Conservation (phyloP, 257 asterid species). For the Ilex aquifolium region DNA sequence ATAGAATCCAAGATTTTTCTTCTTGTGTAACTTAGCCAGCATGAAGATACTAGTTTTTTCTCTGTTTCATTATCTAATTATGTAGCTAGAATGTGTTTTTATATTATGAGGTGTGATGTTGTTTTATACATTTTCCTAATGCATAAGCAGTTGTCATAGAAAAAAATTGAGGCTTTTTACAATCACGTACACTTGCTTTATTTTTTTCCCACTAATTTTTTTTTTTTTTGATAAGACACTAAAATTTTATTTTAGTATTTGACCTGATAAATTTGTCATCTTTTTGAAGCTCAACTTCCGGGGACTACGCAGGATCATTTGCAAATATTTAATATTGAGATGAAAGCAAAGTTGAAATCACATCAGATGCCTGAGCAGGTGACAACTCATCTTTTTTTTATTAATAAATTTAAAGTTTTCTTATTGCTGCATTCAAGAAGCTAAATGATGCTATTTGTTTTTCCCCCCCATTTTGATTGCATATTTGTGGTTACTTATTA, state of each 20-base stretch:
- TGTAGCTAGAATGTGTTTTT: no score
- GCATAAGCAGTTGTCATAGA: no score
- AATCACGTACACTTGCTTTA: no score
- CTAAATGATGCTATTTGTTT: background rate
- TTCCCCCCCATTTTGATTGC: background rate
- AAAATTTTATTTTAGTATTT: background rate
- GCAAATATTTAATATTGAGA: constrained; percentile 97
- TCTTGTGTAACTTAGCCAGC: no score
- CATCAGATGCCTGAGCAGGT: constrained; percentile 99
- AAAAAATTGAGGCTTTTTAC: no score
- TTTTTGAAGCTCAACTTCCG: constrained; percentile 84
- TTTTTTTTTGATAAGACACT: no score
- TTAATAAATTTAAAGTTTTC: background rate
- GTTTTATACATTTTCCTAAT: no score
- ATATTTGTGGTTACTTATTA: background rate
- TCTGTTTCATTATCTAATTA: no score
- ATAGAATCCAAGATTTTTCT: no score
- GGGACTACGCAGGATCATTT: constrained; percentile 96
- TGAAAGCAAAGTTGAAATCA: constrained; percentile 87
- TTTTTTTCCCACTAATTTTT: background rate
- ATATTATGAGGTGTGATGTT: no score
- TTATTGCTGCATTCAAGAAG: background rate
- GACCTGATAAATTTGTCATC: constrained; percentile 2
- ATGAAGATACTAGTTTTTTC: no score
- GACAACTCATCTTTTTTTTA: background rate